phyloP scores from a whole-genome alignment of 2,329 filamentous ascomycete genomes.

The Microcyclosporella mali region DNA sequence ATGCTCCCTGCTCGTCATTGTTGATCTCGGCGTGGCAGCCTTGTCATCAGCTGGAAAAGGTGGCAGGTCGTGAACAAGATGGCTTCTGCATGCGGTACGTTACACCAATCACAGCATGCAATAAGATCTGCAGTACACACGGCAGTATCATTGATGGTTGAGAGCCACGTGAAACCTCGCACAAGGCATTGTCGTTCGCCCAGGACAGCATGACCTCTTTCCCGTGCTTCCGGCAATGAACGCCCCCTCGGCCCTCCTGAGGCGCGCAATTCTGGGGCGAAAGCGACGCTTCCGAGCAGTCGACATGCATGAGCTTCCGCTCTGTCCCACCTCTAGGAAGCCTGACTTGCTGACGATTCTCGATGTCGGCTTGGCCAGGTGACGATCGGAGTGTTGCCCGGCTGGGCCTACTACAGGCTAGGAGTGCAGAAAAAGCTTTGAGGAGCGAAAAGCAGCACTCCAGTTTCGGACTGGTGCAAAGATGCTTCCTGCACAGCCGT shows the following conservation, averaged over 20 bases:
- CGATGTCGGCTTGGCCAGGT: not conserved
- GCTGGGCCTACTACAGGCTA: conserved; percentile 1
- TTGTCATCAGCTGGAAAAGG: not conserved
- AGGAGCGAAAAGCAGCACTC: not conserved
- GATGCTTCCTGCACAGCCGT: conserved; percentile 5
- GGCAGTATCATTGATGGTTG: conserved; percentile 1
- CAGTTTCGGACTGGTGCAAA: conserved; percentile 2
- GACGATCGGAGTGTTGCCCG: not conserved
- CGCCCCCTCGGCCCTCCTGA: conserved; percentile 6
- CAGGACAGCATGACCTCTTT: conserved; percentile 1
- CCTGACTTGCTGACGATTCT: conserved; percentile 1
- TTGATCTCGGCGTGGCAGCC: no score
- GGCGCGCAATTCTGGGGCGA: conserved; percentile 4
- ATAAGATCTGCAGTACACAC: conserved; percentile 5
- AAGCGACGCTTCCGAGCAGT: conserved; percentile 2
- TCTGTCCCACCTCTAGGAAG: conserved; percentile 4
- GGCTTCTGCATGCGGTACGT: not conserved
- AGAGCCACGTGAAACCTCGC: conserved; percentile 7
- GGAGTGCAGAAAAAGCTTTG: not conserved
- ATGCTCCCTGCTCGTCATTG: no score
- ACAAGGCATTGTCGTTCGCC: conserved; percentile 3
- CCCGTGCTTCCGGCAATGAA: not conserved
- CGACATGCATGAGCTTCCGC: conserved; percentile 1
- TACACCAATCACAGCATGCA: not conserved
- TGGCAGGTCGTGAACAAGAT: not conserved